These are phyloP conservation scores for Colletotrichum tofieldiae DNA, from an alignment of 2,329 filamentous ascomycete species.

Conservation along the genomic window DNA sequence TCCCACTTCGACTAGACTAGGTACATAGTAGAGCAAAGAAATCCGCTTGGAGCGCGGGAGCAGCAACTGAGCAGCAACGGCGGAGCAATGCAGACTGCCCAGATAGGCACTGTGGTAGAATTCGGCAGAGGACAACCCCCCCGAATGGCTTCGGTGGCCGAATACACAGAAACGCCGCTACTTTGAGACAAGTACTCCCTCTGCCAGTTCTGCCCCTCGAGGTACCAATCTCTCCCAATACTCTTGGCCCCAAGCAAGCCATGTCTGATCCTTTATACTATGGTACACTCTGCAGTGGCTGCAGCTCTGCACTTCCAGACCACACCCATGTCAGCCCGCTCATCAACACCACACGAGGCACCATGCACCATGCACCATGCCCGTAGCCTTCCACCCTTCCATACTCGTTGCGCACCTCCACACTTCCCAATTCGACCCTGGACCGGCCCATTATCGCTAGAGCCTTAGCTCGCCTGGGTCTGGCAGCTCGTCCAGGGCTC, in stretches of 20 bases:
- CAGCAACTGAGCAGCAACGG: conserved; percentile 6
- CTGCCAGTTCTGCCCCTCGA: not conserved
- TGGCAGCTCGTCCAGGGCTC: conserved; percentile 15
- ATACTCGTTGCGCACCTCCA: conserved; percentile 7
- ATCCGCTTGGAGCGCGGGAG: not conserved
- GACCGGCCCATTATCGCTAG: conserved; percentile 16
- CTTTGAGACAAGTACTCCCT: not conserved
- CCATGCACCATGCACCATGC: not conserved
- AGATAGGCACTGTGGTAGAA: not conserved
- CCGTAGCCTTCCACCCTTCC: not conserved
- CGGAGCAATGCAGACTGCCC: not conserved
- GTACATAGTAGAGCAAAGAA: not conserved
- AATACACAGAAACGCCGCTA: not conserved
- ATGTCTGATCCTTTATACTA: not conserved
- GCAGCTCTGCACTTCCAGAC: not conserved
- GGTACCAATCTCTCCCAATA: not conserved
- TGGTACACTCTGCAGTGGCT: not conserved
- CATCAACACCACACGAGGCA: conserved; percentile 3
- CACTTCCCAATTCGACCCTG: conserved; percentile 19
- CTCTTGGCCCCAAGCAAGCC: not conserved
- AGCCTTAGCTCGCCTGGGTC: conserved; percentile 24
- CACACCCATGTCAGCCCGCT: conserved; percentile 12
- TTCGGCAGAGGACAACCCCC: not conserved
- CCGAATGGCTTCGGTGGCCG: not conserved
- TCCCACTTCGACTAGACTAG: conserved; percentile 14